Percentiles rank a stretch among this genome's conserved stretches.
phyloP scores from a whole-genome alignment of 768 basidiomycete species.

The Hydnum rufescens region DNA sequence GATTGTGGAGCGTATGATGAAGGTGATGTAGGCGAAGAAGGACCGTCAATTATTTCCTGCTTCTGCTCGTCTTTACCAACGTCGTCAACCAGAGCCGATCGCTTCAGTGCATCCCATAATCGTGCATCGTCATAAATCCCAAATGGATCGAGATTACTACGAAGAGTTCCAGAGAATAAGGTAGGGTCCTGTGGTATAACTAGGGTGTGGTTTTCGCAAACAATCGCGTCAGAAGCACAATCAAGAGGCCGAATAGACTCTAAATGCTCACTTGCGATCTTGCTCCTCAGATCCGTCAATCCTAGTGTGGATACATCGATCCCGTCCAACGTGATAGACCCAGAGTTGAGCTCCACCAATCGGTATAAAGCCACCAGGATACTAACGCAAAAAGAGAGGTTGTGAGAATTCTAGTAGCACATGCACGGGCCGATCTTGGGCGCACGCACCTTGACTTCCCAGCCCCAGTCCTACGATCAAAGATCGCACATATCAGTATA shows the following conservation, averaged over 20 bases:
- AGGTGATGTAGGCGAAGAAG: background rate
- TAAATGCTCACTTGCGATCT: conserved; percentile 29
- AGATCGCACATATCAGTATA: no score
- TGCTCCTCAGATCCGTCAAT: conserved; percentile 21
- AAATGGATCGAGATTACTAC: conserved; percentile 7
- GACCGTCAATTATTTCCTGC: background rate
- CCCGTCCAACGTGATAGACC: conserved; percentile 60
- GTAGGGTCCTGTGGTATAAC: conserved; percentile 17
- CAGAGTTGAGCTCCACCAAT: conserved; percentile 57
- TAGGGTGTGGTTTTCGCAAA: background rate
- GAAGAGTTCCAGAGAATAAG: conserved; percentile 6
- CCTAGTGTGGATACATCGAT: conserved; percentile 73
- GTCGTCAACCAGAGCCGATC: background rate
- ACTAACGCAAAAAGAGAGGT: conserved; percentile 12
- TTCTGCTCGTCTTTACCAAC: background rate
- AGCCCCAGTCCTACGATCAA: conserved; percentile 64
- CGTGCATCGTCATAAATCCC: conserved; percentile 3
- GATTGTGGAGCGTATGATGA: background rate
- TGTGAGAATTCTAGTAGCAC: background rate
- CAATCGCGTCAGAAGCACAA: background rate
- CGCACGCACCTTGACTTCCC: conserved; percentile 44
- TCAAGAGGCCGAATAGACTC: background rate
- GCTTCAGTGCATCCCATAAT: conserved; percentile 4
- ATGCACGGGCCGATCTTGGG: no score
- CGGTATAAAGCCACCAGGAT: conserved; percentile 80